Conservation (phyloP, 1,284 basidiomycete genomes). For the Cryptococcus sp. region DNA sequence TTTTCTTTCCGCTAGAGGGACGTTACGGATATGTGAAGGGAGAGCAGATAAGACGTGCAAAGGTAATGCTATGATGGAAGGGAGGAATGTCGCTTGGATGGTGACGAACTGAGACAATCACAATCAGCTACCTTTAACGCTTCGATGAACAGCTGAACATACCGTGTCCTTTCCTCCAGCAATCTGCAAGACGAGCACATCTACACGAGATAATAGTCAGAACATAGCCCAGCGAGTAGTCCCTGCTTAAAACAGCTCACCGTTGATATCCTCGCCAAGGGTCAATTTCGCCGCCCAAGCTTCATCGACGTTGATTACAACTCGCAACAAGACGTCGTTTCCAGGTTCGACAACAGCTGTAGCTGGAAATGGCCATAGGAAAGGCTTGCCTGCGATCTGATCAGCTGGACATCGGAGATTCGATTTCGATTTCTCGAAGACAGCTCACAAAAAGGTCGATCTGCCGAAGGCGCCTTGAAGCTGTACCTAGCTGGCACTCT, state of each 20-base stretch:
- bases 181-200: constrained; percentile 47
- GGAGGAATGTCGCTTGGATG: constrained; percentile 35
- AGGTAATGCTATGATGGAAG: constrained; percentile 36
- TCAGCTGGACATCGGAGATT: neutral
- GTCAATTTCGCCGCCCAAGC: constrained; percentile 24
- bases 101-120: constrained; percentile 37
- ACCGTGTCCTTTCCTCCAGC: constrained; percentile 42
- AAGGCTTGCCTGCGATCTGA: constrained; percentile 33
- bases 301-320: constrained; percentile 37
- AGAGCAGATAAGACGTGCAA: constrained; percentile 33
- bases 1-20: constrained; percentile 32
- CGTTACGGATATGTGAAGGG: constrained; percentile 23
- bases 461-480: constrained; percentile 38
- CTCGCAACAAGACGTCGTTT: constrained; percentile 21
- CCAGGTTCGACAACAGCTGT: constrained; percentile 32
- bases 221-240: neutral
- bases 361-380: constrained; percentile 42
- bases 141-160: constrained; percentile 11
- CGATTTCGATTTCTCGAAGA: neutral
- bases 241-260: constrained; percentile 18
- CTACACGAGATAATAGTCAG: constrained; percentile 12
- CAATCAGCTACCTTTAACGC: neutral
- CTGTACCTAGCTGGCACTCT: constrained; percentile 37
- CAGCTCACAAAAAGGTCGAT: constrained; percentile 39
- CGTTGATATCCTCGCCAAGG: constrained; percentile 43